phyloP scores from a whole-genome alignment of 495 filamentous ascomycete species.

The Talaromyces ruber region DNA sequence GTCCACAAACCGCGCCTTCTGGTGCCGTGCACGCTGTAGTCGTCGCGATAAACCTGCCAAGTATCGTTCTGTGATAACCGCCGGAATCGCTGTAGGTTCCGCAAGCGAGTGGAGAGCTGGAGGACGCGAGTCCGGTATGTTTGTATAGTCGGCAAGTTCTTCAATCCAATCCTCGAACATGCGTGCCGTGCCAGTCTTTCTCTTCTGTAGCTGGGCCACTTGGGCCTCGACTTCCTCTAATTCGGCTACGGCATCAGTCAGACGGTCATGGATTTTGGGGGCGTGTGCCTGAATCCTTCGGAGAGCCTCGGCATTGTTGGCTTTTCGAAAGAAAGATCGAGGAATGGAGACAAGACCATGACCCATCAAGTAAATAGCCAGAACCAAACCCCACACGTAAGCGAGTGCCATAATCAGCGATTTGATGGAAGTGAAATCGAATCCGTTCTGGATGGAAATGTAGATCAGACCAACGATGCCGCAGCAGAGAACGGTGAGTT shows the following conservation, averaged over 20 bases:
- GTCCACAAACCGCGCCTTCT: conserved; percentile 68
- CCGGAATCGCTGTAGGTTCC: conserved; percentile 44
- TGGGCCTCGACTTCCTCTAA: conserved; percentile 76
- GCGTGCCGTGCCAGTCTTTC: conserved; percentile 75
- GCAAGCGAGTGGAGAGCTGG: conserved; percentile 28
- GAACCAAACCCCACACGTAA: conserved; percentile 83
- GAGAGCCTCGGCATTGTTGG: conserved; percentile 62
- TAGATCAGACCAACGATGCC: conserved; percentile 71
- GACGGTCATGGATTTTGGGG: conserved; percentile 73
- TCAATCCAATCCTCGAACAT: conserved; percentile 94
- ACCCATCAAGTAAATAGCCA: conserved; percentile 96
- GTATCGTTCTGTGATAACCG: conserved; percentile 87
- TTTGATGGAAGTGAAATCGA: conserved; percentile 58
- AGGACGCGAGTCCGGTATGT: conserved; percentile 54
- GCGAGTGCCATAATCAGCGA: conserved; percentile 84
- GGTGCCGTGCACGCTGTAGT: conserved; percentile 71
- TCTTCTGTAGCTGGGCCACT: conserved; percentile 63
- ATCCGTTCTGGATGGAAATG: conserved; percentile 69
- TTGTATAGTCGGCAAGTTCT: conserved; percentile 68
- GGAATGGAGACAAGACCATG: conserved; percentile 92
- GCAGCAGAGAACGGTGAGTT: conserved; percentile 66
- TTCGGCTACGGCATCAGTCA: conserved; percentile 75
- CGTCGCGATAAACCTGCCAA: conserved; percentile 80
- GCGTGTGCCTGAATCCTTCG: conserved; percentile 69
- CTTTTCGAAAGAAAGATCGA: conserved; percentile 65